phyloP scores from a whole-genome alignment of 805 yeast genomes.

The Starmerella tilneyi region DNA sequence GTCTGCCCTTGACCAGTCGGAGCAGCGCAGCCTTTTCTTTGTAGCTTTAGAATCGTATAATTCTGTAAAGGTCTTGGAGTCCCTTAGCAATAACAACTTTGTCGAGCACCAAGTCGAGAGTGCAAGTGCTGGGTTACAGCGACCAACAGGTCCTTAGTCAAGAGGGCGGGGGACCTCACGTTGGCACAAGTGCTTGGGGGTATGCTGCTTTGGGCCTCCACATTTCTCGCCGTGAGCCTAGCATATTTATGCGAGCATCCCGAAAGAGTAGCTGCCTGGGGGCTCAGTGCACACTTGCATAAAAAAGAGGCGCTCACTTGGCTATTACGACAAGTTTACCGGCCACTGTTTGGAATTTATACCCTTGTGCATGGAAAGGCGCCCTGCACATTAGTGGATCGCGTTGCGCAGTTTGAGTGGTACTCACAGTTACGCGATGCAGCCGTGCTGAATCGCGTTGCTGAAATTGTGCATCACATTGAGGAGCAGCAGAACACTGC shows the following conservation, averaged over 20 bases:
- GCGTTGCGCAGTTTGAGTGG: constrained; percentile 13
- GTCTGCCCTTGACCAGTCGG: too few relatives aligned
- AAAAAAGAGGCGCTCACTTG: background rate
- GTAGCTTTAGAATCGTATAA: too few relatives aligned
- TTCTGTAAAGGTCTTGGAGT: too few relatives aligned
- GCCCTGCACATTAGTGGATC: constrained; percentile 9
- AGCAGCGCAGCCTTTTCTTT: too few relatives aligned
- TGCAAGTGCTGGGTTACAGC: too few relatives aligned
- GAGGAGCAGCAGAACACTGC: constrained; percentile 1
- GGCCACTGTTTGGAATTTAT: constrained; percentile 1
- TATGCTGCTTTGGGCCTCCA: constrained; percentile 7
- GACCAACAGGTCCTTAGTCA: too few relatives aligned
- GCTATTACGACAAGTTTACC: constrained; percentile 3
- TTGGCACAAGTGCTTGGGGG: background rate
- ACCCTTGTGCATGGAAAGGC: constrained; percentile 5
- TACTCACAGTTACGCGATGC: constrained; percentile 6
- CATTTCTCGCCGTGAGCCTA: background rate
- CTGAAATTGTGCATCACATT: constrained; percentile 1
- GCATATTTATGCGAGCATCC: constrained; percentile 10
- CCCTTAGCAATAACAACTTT: too few relatives aligned
- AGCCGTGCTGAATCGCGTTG: constrained; percentile 7
- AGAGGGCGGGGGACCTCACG: too few relatives aligned
- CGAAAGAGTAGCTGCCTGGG: constrained; percentile 7
- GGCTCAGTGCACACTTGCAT: constrained; percentile 5
- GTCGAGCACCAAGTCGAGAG: too few relatives aligned